Evolutionary conservation across 2,329 filamentous ascomycete genomes (phyloP).

Genomic region (Epichloe gansuensis): DNA sequence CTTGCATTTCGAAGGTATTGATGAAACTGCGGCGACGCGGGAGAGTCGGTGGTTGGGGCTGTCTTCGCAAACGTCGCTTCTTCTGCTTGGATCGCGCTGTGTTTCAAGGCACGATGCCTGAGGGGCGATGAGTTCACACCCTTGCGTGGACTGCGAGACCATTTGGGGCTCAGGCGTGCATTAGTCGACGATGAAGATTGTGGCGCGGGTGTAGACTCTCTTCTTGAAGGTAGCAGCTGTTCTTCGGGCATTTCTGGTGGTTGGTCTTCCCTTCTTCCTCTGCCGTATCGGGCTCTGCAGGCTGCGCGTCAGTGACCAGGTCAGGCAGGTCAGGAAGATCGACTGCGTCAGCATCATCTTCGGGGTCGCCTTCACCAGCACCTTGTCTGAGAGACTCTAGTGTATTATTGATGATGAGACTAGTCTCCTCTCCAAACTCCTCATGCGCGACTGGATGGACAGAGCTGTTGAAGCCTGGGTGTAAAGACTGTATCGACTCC

Average conservation of each 20-base stretch:
- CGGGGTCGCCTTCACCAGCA: slow-evolving; percentile 6
- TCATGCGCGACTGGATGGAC: slow-evolving; percentile 22
- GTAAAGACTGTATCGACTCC: slow-evolving; percentile 40
- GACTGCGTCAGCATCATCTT: slow-evolving; percentile 1
- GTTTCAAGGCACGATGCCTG: slow-evolving; percentile 22
- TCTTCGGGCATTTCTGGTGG: slow-evolving; percentile 6
- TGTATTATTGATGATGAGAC: slow-evolving; percentile 42
- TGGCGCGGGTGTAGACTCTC: not conserved
- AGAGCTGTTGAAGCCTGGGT: slow-evolving; percentile 25
- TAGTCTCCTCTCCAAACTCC: slow-evolving; percentile 44
- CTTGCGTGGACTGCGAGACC: slow-evolving; percentile 25
- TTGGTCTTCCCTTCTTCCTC: not conserved
- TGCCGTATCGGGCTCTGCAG: not conserved
- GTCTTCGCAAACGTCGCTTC: slow-evolving; percentile 6
- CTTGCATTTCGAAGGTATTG: slow-evolving; percentile 5
- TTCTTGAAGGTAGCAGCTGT: slow-evolving; percentile 7
- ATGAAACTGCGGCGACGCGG: slow-evolving; percentile 3
- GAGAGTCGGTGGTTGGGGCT: not conserved
- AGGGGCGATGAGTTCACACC: slow-evolving; percentile 17
- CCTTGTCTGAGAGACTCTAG: slow-evolving; percentile 36
- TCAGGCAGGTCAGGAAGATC: slow-evolving; percentile 6
- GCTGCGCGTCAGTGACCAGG: not conserved
- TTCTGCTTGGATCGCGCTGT: slow-evolving; percentile 14
- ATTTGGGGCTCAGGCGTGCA: slow-evolving; percentile 16
- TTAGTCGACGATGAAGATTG: slow-evolving; percentile 11